Conservation (phyloP, 257 asterid genomes). For the Orobanche coerulescens region DNA sequence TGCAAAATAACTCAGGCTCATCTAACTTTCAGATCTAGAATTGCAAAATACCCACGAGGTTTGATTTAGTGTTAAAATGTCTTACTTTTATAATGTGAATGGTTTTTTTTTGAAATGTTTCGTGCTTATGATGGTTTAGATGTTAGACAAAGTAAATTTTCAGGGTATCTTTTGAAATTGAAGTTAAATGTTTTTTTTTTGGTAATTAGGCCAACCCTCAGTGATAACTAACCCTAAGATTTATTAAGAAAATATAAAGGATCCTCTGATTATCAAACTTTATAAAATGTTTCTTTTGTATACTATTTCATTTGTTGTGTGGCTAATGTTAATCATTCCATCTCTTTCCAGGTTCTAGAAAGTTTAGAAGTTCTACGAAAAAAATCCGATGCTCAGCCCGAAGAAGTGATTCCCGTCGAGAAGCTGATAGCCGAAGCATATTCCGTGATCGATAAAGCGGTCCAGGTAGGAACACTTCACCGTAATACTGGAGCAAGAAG, state of each 20-base stretch:
- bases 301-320: not conserved
- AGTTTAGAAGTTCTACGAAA: slow-evolving; percentile 60
- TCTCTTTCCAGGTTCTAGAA: slow-evolving; percentile 53
- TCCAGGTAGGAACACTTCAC: slow-evolving; percentile 70
- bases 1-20: no score
- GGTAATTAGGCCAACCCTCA: no score
- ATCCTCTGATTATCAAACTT: not conserved
- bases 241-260: not conserved
- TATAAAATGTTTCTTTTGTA: not conserved
- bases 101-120: no score
- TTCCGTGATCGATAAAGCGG: slow-evolving; percentile 82
- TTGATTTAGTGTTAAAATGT: no score
- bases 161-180: no score
- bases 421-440: slow-evolving; percentile 85
- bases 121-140: not conserved
- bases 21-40: no score
- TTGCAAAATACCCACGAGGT: no score
- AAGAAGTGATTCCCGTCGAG: slow-evolving; percentile 64
- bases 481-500: slow-evolving; percentile 93
- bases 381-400: slow-evolving; percentile 63
- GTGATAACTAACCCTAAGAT: not conserved
- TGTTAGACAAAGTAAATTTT: no score
- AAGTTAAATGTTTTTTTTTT: no score
- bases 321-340: not conserved
- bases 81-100: no score